These are phyloP conservation scores for Tulasnella sp. DNA, from an alignment of 768 basidiomycete genomes.

Conservation along the genomic window DNA sequence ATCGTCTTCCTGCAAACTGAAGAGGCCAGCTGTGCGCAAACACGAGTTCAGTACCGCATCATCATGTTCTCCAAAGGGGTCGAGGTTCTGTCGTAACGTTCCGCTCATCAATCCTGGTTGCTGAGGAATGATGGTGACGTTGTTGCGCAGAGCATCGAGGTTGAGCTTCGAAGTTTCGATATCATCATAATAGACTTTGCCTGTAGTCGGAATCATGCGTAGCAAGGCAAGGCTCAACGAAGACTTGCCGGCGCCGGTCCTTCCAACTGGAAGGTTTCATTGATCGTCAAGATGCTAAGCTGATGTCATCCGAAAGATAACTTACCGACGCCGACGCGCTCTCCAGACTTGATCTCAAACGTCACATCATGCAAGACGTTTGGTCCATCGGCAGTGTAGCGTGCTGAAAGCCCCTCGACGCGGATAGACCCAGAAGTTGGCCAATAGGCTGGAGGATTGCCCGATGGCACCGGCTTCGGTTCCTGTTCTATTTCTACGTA, in stretches of 20 bases:
- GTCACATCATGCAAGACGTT: slow-evolving; percentile 52
- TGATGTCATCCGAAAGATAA: not conserved
- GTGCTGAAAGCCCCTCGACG: slow-evolving; percentile 43
- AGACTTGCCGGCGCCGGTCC: slow-evolving; percentile 49
- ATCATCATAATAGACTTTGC: slow-evolving; percentile 46
- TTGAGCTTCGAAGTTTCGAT: slow-evolving; percentile 40
- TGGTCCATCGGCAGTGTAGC: slow-evolving; percentile 43
- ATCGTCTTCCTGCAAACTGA: slow-evolving; percentile 6
- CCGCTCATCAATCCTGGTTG: slow-evolving; percentile 46
- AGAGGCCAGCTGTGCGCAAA: slow-evolving; percentile 36
- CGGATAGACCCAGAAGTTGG: slow-evolving; percentile 44
- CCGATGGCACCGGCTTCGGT: slow-evolving; percentile 30
- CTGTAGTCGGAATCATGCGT: slow-evolving; percentile 47
- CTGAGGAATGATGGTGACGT: slow-evolving; percentile 55
- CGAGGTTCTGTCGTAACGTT: slow-evolving; percentile 46
- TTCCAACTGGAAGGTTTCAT: slow-evolving; percentile 33
- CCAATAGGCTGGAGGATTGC: slow-evolving; percentile 53
- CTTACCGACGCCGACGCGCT: slow-evolving; percentile 48
- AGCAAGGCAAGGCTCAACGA: slow-evolving; percentile 45
- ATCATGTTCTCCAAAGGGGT: slow-evolving; percentile 47
- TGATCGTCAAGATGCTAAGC: not conserved
- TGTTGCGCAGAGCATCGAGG: slow-evolving; percentile 44
- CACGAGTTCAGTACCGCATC: slow-evolving; percentile 43
- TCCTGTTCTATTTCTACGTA: slow-evolving; percentile 50
- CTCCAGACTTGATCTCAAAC: slow-evolving; percentile 46